These are phyloP conservation scores for Stenogyne calaminthoides DNA, from an alignment of 305 asterid species.

Conservation along the genomic window DNA sequence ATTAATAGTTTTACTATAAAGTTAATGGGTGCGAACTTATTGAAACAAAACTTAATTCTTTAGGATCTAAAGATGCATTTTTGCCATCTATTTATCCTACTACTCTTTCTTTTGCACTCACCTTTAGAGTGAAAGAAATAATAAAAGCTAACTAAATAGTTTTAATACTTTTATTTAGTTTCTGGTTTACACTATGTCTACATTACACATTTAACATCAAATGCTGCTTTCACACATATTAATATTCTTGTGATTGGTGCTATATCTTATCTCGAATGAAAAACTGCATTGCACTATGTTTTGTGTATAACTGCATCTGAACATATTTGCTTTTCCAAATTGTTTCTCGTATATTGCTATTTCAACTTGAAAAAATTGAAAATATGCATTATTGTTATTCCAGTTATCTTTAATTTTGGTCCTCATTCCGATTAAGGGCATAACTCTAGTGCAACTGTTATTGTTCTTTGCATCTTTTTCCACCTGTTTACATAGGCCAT, in stretches of 20 bases:
- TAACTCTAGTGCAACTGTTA: neutral
- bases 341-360: neutral
- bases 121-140: neutral
- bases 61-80: neutral
- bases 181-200: neutral
- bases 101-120: neutral
- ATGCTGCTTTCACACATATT: neutral
- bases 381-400: neutral
- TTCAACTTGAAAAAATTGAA: neutral
- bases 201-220: neutral
- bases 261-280: constrained; percentile 2
- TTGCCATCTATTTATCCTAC: neutral
- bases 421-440: neutral
- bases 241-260: constrained; percentile 1
- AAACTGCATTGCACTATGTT: neutral
- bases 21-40: neutral
- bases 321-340: neutral
- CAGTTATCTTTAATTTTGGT: neutral
- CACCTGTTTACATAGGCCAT: neutral
- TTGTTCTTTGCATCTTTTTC: constrained; percentile 6
- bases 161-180: neutral
- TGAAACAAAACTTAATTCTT: neutral
- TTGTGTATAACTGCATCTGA: neutral
- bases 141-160: neutral
- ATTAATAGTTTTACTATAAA: neutral